Conservation (phyloP, 805 yeast genomes). For the Saccharomycopsis sp. region DNA sequence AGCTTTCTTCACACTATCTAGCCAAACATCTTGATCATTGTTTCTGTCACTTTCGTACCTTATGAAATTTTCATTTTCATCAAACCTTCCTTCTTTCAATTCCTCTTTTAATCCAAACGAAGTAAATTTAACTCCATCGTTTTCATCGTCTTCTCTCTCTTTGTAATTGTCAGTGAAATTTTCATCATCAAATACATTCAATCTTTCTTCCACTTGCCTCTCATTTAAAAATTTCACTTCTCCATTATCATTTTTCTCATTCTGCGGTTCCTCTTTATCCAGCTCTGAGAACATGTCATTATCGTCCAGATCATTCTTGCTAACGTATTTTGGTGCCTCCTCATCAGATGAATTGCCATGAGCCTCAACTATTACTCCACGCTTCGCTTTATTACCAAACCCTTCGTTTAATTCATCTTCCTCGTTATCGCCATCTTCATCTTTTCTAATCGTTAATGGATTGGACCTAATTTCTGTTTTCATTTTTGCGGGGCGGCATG, state of each 20-base stretch:
- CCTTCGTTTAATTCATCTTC: conserved; percentile 15
- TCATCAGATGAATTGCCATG: conserved; percentile 18
- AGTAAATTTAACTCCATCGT: conserved; percentile 46
- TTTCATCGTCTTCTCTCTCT: conserved; percentile 25
- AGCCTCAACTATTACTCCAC: not conserved
- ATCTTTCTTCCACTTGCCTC: conserved; percentile 1
- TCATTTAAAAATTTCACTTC: not conserved
- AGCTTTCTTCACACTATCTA: conserved; percentile 29
- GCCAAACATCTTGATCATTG: conserved; percentile 35
- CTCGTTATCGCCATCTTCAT: not conserved
- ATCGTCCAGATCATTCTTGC: conserved; percentile 3
- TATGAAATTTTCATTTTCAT: conserved; percentile 52
- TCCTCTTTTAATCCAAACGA: conserved; percentile 57
- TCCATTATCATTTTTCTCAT: conserved; percentile 6
- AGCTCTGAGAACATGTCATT: conserved; percentile 19
- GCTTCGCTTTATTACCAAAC: conserved; percentile 3
- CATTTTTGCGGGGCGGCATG: conserved; percentile 1
- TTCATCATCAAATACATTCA: conserved; percentile 6
- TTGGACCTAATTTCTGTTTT: not conserved
- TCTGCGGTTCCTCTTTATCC: conserved; percentile 13
- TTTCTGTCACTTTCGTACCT: conserved; percentile 32
- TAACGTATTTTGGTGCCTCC: not conserved
- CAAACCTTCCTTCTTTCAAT: conserved; percentile 51
- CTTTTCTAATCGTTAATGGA: not conserved
- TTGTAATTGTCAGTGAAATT: conserved; percentile 18